A percentile compares a stretch with the other conserved stretches of the same genome.
phyloP scores from a whole-genome alignment of 2,329 filamentous ascomycete genomes.

The Lachnum nothofagi region DNA sequence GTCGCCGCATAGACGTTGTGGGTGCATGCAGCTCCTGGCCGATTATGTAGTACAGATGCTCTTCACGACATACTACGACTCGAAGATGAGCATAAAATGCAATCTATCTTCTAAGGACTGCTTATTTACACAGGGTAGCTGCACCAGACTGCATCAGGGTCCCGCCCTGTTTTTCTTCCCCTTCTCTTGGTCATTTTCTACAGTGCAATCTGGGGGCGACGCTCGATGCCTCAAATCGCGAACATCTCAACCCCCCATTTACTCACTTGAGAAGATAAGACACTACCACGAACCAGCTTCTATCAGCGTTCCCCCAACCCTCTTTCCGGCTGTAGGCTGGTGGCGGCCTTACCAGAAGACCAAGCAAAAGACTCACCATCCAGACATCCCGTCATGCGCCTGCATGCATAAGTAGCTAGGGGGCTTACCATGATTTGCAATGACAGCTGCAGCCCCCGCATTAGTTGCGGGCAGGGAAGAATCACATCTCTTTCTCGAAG shows the following conservation, averaged over 20 bases:
- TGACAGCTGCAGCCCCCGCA: constrained; percentile 39
- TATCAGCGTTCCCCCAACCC: too few species aligned
- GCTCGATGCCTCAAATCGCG: not conserved
- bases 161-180: not conserved
- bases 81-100: constrained; percentile 17
- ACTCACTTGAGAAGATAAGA: not conserved
- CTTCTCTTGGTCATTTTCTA: not conserved
- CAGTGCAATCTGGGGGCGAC: not conserved
- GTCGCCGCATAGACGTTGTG: constrained; percentile 22
- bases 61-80: constrained; percentile 24
- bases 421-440: constrained; percentile 28
- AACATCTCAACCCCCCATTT: not conserved
- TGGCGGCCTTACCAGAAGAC: not conserved
- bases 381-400: constrained; percentile 22
- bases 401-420: constrained; percentile 27
- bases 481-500: constrained; percentile 39
- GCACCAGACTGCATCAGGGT: not conserved
- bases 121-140: not conserved
- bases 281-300: constrained; percentile 2
- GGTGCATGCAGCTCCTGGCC: constrained; percentile 22
- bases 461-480: constrained; percentile 30
- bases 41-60: constrained; percentile 21
- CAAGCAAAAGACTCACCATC: constrained; percentile 11
- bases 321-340: not conserved
- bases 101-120: constrained; percentile 2